These are phyloP conservation scores for Yarrowia galli DNA, from an alignment of 1,139 yeast genomes.

Conservation along the genomic window DNA sequence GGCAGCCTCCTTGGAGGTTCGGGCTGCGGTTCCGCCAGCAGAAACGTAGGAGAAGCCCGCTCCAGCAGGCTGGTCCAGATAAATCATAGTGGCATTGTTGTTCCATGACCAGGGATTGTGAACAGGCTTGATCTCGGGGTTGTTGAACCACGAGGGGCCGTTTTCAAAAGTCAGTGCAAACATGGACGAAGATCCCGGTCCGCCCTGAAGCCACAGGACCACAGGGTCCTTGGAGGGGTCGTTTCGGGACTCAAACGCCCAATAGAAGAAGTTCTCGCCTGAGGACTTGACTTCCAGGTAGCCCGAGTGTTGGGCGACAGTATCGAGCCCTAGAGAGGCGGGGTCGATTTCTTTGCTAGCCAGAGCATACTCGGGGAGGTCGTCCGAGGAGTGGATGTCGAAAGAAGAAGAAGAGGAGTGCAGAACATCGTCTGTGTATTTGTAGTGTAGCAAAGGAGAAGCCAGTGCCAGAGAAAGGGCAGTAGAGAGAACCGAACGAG, in stretches of 20 bases:
- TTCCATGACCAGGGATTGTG: conserved; percentile 71
- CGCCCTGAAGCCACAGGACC: conserved; percentile 74
- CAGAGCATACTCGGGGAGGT: conserved; percentile 19
- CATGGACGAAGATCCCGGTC: conserved; percentile 76
- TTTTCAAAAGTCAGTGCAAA: conserved; percentile 70
- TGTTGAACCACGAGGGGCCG: conserved; percentile 65
- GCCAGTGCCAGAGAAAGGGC: conserved; percentile 31
- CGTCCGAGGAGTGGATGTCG: conserved; percentile 6
- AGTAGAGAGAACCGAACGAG: conserved; percentile 15
- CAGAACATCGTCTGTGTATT: conserved; percentile 2
- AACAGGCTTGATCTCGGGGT: conserved; percentile 42
- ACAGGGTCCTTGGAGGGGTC: conserved; percentile 69
- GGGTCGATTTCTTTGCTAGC: conserved; percentile 28
- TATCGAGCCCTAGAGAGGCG: conserved; percentile 27
- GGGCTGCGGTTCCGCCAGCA: conserved; percentile 55
- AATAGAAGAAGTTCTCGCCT: conserved; percentile 60
- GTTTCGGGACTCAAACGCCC: conserved; percentile 74
- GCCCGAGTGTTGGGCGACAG: conserved; percentile 26
- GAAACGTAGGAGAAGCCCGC: conserved; percentile 71
- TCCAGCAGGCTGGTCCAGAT: conserved; percentile 70
- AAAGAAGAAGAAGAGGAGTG: not conserved
- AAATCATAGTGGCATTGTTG: conserved; percentile 64
- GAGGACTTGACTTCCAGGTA: conserved; percentile 22
- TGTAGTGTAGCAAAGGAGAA: conserved; percentile 24
- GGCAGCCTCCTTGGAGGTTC: conserved; percentile 66